These are phyloP conservation scores for Rutstroemia sp. DNA, from an alignment of 2,329 filamentous ascomycete species.

Conservation along the genomic window DNA sequence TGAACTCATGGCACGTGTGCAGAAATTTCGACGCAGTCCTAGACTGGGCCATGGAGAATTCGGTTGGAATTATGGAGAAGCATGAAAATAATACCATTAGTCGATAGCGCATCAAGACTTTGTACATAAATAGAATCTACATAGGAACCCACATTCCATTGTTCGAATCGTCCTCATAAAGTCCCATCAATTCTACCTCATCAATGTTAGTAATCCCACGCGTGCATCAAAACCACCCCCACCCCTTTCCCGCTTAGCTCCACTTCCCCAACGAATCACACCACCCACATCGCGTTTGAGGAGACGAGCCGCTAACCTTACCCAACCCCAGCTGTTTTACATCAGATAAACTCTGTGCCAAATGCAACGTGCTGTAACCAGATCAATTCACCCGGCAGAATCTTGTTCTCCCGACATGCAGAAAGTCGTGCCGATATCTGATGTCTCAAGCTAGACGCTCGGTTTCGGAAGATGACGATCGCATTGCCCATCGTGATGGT, in stretches of 20 bases:
- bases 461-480: too few species aligned
- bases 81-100: conserved; percentile 13
- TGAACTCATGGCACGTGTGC: conserved; percentile 46
- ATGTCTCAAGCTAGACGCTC: not conserved
- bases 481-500: too few species aligned
- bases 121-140: not conserved
- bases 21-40: conserved; percentile 45
- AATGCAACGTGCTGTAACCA: not conserved
- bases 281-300: too few species aligned
- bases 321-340: not conserved
- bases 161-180: not conserved
- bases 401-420: too few species aligned
- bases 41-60: conserved; percentile 45
- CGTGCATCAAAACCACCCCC: too few species aligned
- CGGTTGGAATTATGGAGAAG: conserved; percentile 33
- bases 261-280: too few species aligned
- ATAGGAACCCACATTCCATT: not conserved
- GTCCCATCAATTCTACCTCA: too few species aligned
- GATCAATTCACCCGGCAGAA: too few species aligned
- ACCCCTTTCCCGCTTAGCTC: too few species aligned
- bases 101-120: not conserved
- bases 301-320: too few species aligned
- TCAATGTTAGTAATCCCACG: too few species aligned
- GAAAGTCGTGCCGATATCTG: not conserved
- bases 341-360: not conserved